Conservation (phyloP, 495 filamentous ascomycete genomes). For the Neurospora sp. region DNA sequence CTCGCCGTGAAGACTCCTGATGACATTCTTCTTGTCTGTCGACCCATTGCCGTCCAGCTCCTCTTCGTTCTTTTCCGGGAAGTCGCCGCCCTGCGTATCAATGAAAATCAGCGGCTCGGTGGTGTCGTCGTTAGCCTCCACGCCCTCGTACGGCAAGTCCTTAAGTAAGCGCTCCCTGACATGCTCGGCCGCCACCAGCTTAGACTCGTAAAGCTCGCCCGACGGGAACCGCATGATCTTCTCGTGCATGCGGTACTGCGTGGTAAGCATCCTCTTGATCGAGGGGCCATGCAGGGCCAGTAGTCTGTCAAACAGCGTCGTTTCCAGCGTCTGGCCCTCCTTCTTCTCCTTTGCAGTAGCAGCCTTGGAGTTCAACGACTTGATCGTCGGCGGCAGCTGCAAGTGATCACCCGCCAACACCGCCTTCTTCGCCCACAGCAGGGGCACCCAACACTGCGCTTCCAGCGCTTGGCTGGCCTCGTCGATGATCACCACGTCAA, state of each 20-base stretch:
- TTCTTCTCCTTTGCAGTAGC: conserved; percentile 12
- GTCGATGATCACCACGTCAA: conserved; percentile 92
- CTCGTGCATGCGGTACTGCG: conserved; percentile 97
- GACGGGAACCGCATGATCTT: conserved; percentile 93
- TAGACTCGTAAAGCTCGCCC: conserved; percentile 71
- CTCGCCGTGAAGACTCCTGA: conserved; percentile 52
- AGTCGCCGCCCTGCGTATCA: conserved; percentile 93
- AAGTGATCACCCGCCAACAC: conserved; percentile 91
- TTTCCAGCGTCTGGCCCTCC: conserved; percentile 57
- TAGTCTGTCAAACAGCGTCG: conserved; percentile 83
- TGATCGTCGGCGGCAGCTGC: conserved; percentile 90
- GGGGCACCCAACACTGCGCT: conserved; percentile 95
- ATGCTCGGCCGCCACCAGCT: conserved; percentile 64
- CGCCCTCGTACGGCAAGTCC: conserved; percentile 61
- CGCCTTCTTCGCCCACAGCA: conserved; percentile 70
- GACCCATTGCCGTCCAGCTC: background rate
- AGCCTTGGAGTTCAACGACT: conserved; percentile 55
- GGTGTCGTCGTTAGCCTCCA: conserved; percentile 79
- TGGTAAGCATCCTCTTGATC: conserved; percentile 93
- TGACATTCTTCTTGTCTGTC: conserved; percentile 12
- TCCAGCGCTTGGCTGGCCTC: conserved; percentile 94
- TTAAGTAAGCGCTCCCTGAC: conserved; percentile 67
- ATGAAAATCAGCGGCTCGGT: conserved; percentile 81
- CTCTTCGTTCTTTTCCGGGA: conserved; percentile 41
- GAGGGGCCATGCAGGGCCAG: conserved; percentile 67